Evolutionary conservation across 164 flowering plant species (phyloP).

Genomic region (Stephania japonica): DNA sequence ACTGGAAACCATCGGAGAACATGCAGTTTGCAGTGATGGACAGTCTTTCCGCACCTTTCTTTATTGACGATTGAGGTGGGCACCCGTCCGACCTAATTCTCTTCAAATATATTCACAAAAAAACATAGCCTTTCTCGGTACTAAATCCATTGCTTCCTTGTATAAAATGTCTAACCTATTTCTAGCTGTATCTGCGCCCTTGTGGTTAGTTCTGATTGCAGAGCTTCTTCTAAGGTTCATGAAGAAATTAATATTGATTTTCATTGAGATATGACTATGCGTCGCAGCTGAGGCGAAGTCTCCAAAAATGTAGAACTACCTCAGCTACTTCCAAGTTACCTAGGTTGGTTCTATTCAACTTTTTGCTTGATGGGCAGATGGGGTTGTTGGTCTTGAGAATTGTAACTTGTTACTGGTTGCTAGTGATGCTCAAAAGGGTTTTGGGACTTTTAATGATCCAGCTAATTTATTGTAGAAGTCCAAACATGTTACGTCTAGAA

Average conservation of each 20-base stretch:
- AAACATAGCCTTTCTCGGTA: constrained; percentile 8
- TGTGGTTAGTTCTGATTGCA: neutral
- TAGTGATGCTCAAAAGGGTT: no score
- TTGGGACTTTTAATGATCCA: neutral
- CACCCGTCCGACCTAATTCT: neutral
- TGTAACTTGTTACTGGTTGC: neutral
- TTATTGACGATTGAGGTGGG: constrained; percentile 26
- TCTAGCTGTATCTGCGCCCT: neutral
- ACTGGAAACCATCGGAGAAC: constrained; percentile 73
- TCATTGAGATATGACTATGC: neutral
- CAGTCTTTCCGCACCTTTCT: constrained; percentile 35
- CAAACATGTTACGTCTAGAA: no score
- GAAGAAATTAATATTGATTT: neutral
- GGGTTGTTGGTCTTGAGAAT: neutral
- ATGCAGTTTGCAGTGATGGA: constrained; percentile 62
- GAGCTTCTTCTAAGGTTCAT: neutral
- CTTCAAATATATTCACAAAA: constrained; percentile 12
- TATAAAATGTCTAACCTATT: constrained; percentile 7
- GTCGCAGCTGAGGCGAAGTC: neutral
- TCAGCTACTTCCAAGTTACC: neutral
- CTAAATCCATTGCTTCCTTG: constrained; percentile 19
- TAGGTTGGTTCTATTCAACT: neutral
- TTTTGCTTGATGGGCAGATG: neutral
- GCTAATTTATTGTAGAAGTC: neutral
- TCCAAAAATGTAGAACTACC: neutral